A percentile compares a stretch with the other conserved stretches of the same genome.
Conservation (phyloP, 169 alveolate genomes). For the Eimeria falciformis region DNA sequence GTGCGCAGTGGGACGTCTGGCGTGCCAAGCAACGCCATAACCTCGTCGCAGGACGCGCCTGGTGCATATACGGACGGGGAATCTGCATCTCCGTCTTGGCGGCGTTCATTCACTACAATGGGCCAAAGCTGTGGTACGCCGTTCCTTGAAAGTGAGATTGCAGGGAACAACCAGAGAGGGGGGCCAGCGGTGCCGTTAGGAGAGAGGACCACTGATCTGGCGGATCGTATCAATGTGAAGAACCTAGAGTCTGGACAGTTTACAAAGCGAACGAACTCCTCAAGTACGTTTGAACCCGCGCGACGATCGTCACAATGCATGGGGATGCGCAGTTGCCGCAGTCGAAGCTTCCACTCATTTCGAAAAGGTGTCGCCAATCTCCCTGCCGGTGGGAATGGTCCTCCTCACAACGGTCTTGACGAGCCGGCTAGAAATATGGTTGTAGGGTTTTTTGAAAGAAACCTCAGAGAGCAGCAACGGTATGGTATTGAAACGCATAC, state of each 20-base stretch:
- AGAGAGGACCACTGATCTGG: too few species aligned
- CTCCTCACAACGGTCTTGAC: not conserved
- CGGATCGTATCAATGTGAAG: slow-evolving; percentile 41
- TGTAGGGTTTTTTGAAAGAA: slow-evolving; percentile 8
- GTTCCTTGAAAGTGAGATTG: not conserved
- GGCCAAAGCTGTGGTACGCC: not conserved
- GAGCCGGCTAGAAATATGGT: slow-evolving; percentile 32
- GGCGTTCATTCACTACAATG: not conserved
- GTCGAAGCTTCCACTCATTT: not conserved
- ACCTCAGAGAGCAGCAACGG: slow-evolving; percentile 49
- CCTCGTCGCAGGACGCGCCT: not conserved
- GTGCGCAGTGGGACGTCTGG: not conserved
- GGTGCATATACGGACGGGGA: not conserved
- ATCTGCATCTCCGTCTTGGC: slow-evolving; percentile 1
- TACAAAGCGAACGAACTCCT: not conserved
- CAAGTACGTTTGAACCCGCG: not conserved
- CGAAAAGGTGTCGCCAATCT: not conserved
- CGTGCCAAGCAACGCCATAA: not conserved
- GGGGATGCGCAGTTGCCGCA: not conserved
- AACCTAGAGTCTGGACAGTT: not conserved
- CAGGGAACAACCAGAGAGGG: not conserved
- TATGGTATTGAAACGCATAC: not conserved
- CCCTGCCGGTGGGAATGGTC: not conserved
- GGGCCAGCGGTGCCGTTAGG: slow-evolving; percentile 16
- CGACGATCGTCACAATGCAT: not conserved